These are phyloP conservation scores for Babesia bovis DNA, from an alignment of 169 alveolate genomes.

Conservation along the genomic window DNA sequence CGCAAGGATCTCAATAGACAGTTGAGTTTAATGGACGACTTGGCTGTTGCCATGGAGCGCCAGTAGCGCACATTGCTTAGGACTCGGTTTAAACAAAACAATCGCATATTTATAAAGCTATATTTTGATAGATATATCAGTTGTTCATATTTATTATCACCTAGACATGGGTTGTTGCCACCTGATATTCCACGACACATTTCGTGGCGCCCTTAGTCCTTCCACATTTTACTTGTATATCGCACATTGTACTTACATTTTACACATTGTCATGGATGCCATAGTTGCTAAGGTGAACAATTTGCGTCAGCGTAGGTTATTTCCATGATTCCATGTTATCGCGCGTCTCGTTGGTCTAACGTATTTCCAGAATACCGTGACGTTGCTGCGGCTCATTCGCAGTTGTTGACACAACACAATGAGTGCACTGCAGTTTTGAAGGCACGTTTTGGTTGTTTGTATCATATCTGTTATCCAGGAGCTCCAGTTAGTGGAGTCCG, in stretches of 20 bases:
- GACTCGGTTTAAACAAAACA: no score
- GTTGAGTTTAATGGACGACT: constrained; percentile 29
- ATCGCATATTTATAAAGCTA: no score
- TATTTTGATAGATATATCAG: no score
- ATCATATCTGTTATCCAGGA: constrained; percentile 18
- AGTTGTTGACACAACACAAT: constrained; percentile 63
- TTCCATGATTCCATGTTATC: neutral
- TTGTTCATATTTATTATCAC: no score
- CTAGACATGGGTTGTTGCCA: no score
- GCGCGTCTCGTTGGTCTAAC: neutral
- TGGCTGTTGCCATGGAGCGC: constrained; percentile 47
- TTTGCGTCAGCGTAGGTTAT: constrained; percentile 56
- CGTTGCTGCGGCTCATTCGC: constrained; percentile 49
- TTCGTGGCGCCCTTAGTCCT: no score
- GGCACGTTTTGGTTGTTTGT: neutral
- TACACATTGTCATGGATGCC: no score
- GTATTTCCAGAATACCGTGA: constrained; percentile 48
- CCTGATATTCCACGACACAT: no score
- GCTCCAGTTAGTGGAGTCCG: constrained; percentile 47
- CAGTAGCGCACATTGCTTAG: constrained; percentile 5
- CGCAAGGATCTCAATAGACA: constrained; percentile 23
- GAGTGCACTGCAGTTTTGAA: constrained; percentile 53
- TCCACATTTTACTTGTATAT: no score
- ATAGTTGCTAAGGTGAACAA: constrained; percentile 43
- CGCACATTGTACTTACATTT: no score